A percentile compares a stretch with the other conserved stretches of the same genome.
phyloP scores from a whole-genome alignment of 2,329 filamentous ascomycete species.

The Fusarium oligoseptatum region DNA sequence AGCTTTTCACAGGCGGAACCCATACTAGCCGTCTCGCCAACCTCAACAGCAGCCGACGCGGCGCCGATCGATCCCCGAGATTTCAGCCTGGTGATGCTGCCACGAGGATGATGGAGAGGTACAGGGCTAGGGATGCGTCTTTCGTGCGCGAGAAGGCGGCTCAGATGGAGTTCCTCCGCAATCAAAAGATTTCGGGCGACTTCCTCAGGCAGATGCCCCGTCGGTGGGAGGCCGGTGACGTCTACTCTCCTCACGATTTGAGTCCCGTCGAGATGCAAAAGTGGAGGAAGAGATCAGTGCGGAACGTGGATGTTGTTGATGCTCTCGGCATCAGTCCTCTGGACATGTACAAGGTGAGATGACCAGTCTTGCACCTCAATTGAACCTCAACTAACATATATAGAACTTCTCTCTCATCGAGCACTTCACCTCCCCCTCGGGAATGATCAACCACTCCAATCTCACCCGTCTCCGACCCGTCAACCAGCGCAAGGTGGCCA shows the following conservation, averaged over 20 bases:
- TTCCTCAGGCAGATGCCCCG: constrained; percentile 76
- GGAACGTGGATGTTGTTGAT: constrained; percentile 81
- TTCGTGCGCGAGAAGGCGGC: constrained; percentile 47
- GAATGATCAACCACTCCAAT: constrained; percentile 82
- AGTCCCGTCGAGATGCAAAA: constrained; percentile 83
- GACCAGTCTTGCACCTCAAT: not conserved
- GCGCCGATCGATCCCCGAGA: constrained; percentile 4
- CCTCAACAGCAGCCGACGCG: constrained; percentile 33
- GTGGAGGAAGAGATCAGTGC: constrained; percentile 74
- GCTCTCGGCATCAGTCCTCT: constrained; percentile 83
- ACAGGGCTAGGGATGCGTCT: constrained; percentile 39
- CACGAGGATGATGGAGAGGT: constrained; percentile 45
- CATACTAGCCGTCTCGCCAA: constrained; percentile 40
- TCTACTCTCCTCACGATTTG: constrained; percentile 93
- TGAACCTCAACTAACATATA: constrained; percentile 8
- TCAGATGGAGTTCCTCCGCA: constrained; percentile 55
- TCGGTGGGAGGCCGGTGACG: constrained; percentile 81
- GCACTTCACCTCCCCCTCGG: constrained; percentile 87
- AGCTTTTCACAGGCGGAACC: constrained; percentile 14
- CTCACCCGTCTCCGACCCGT: constrained; percentile 85
- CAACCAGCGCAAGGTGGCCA: constrained; percentile 94
- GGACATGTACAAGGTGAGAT: constrained; percentile 83
- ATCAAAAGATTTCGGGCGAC: constrained; percentile 60
- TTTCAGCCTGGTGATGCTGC: constrained; percentile 46
- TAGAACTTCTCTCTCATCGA: constrained; percentile 94